Evolutionary conservation across 2,329 filamentous ascomycete species (phyloP), one percentile per base, ranked within the genome.

Genomic region (Colletotrichum euphorbiae): DNA sequence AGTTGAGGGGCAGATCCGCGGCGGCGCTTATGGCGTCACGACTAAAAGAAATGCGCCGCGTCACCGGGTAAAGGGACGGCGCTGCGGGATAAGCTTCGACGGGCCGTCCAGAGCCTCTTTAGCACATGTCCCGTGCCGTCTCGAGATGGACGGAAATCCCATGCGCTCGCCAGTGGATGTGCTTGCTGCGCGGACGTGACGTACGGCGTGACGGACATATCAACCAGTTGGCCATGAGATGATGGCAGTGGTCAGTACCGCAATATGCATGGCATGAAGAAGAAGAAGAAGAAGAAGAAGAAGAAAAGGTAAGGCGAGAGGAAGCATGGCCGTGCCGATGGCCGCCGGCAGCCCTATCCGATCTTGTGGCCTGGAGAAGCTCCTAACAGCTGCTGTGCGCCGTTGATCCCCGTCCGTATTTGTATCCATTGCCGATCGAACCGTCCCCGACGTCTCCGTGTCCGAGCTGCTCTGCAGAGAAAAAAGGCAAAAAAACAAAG

Each of bases 11-110:
- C 28, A 9, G 17, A 17, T 60, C 40, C 40, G 36, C n/a, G 28
- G 36, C 36, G 66, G 46, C 66, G 61, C 54, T 66, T 69, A 69
- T 66, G 42, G 66, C 66, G 66, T 69, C 61, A 66, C 66, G 55
- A 28, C 48, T 36, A 17, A 38, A 55, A 7, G 19, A 45, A 64
- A 21, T 19, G 19, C 65, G 52, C 45, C 60, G 60, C 28, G 45
- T 21, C 45, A 33, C 42, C 38, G 42, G 42, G 54, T 6, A 24
- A 56, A 13, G 21, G 36, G 19, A 50, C 51, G 42, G 19, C 38
- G 36, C 28, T 21, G 42, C 8, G 54, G 33, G 24, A 59, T 52
- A 59, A 65, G 48, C 65, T 59, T 68, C 46, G 40, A 48, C n/a
- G 46, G 54, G 6, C 59, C 52, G 60, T 54, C n/a, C 52, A 36